Evolutionary conservation across 768 basidiomycete species (phyloP).

Genomic region (Termitomyces sp.): DNA sequence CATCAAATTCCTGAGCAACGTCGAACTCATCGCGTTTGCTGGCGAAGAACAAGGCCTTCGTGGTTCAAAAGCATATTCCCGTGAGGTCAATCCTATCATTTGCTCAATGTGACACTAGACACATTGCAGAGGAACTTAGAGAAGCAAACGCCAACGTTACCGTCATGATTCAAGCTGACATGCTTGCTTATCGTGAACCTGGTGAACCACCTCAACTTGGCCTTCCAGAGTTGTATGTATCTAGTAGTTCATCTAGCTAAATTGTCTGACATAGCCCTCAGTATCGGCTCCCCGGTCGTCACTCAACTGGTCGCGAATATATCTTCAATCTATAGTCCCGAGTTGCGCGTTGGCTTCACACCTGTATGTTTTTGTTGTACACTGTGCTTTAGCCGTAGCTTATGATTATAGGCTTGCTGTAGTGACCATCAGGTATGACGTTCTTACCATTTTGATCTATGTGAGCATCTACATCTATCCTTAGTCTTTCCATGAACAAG

Average conservation of each 20-base stretch:
- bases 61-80: conserved; percentile 75
- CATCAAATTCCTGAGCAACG: conserved; percentile 68
- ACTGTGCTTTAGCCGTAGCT: not conserved
- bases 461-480: not conserved
- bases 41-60: conserved; percentile 90
- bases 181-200: conserved; percentile 80
- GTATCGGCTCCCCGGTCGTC: conserved; percentile 77
- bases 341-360: conserved; percentile 65
- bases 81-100: conserved; percentile 41
- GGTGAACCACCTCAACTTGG: conserved; percentile 82
- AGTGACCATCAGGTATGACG: conserved; percentile 76
- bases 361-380: conserved; percentile 32
- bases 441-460: not conserved
- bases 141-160: conserved; percentile 59
- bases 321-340: conserved; percentile 76
- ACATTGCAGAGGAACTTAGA: conserved; percentile 49
- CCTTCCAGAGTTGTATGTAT: conserved; percentile 60
- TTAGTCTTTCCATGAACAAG: conserved; percentile 76
- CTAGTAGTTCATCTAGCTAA: not conserved
- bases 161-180: conserved; percentile 88
- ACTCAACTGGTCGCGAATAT: conserved; percentile 71
- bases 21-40: conserved; percentile 80
- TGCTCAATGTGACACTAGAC: not conserved
- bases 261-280: conserved; percentile 23
- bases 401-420: conserved; percentile 62